phyloP scores from a whole-genome alignment of 2,329 filamentous ascomycete species.

The Didymosphaeria variabile region DNA sequence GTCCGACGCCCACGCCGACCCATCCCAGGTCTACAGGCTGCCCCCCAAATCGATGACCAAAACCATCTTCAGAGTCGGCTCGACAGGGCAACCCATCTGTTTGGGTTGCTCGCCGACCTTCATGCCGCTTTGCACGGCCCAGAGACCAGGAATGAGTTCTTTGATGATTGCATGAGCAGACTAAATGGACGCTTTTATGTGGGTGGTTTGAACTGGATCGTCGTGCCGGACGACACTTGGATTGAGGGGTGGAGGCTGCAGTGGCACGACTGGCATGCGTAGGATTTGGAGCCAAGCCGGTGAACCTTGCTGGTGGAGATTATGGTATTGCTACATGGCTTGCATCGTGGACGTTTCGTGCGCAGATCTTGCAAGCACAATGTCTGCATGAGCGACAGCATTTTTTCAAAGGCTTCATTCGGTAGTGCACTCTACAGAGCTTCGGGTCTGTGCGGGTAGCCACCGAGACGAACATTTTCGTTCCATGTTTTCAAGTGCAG shows the following conservation, averaged over 20 bases:
- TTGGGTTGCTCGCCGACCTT: neutral
- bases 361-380: neutral
- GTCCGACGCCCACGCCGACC: conserved; percentile 15
- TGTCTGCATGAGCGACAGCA: neutral
- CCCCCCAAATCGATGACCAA: neutral
- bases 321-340: neutral
- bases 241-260: conserved; percentile 7
- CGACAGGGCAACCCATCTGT: neutral
- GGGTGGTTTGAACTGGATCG: conserved; percentile 13
- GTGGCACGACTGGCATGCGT: conserved; percentile 17
- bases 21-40: neutral
- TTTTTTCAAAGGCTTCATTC: neutral
- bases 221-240: conserved; percentile 2
- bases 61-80: neutral
- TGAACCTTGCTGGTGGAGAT: neutral
- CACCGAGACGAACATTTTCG: too few relatives aligned
- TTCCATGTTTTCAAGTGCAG: too few relatives aligned
- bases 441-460: too few relatives aligned
- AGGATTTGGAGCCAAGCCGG: neutral
- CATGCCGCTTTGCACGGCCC: conserved; percentile 8
- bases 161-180: conserved; percentile 2
- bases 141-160: neutral
- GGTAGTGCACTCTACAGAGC: too few relatives aligned
- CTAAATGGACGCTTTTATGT: conserved; percentile 21
- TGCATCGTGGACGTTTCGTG: neutral